phyloP scores from a whole-genome alignment of 2,329 filamentous ascomycete genomes.

The Karstenula rhodostoma region DNA sequence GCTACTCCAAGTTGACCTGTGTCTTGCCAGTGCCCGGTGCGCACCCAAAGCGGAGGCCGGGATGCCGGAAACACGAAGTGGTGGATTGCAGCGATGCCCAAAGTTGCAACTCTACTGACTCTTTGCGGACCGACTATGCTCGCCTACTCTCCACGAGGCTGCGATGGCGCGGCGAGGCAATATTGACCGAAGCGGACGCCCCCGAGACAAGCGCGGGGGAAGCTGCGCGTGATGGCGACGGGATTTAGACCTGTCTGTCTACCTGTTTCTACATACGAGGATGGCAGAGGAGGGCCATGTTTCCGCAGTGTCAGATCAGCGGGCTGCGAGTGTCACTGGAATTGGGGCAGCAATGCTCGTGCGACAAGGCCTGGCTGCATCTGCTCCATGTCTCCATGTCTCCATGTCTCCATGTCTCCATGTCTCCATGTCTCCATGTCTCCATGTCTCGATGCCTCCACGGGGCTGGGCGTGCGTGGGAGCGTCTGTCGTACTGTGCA shows the following conservation, averaged over 20 bases:
- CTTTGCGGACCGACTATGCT: constrained; percentile 3
- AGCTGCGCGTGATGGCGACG: not conserved
- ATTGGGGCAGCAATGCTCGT: constrained; percentile 15
- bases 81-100: not conserved
- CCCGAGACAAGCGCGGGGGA: constrained; percentile 7
- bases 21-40: not conserved
- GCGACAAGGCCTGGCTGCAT: not conserved
- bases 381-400: too few relatives aligned
- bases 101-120: constrained; percentile 1
- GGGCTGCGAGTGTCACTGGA: not conserved
- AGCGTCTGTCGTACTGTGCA: not conserved
- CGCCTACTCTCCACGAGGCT: not conserved
- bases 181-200: not conserved
- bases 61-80: not conserved
- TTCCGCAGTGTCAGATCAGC: constrained; percentile 1
- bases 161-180: constrained; percentile 4
- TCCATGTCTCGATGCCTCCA: too few relatives aligned
- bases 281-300: constrained; percentile 1
- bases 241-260: not conserved
- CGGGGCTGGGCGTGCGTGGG: not conserved
- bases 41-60: not conserved
- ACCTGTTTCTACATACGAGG: not conserved
- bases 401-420: too few relatives aligned
- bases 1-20: constrained; percentile 9
- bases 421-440: too few relatives aligned